A percentile compares a stretch with the other conserved stretches of the same genome.
These are phyloP conservation scores for Neolentinus lepideus DNA, from an alignment of 1,284 basidiomycete genomes.

Conservation along the genomic window DNA sequence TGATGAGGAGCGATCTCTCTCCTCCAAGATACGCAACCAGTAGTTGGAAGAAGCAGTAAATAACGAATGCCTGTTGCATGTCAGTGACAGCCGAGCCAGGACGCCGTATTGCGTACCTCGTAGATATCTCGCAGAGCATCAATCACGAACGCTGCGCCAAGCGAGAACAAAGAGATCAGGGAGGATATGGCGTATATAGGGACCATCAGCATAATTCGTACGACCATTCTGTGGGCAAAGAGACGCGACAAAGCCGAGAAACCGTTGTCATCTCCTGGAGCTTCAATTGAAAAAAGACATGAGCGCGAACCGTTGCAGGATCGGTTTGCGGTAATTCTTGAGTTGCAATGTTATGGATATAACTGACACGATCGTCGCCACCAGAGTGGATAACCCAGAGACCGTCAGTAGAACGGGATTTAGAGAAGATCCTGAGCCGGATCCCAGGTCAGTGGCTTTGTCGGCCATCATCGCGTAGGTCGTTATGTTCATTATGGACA, in stretches of 20 bases:
- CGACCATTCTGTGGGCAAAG: slow-evolving; percentile 64
- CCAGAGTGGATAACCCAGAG: slow-evolving; percentile 53
- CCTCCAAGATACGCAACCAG: slow-evolving; percentile 87
- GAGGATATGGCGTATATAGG: slow-evolving; percentile 90
- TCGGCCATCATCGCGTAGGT: not conserved
- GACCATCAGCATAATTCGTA: slow-evolving; percentile 97
- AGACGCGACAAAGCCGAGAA: not conserved
- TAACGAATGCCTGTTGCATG: slow-evolving; percentile 78
- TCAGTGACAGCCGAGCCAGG: not conserved
- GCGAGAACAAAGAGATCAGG: slow-evolving; percentile 88
- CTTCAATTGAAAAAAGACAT: not conserved
- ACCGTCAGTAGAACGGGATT: slow-evolving; percentile 48
- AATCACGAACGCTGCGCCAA: slow-evolving; percentile 95
- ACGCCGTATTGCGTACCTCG: slow-evolving; percentile 53
- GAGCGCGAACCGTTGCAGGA: slow-evolving; percentile 61
- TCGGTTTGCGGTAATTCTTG: slow-evolving; percentile 84
- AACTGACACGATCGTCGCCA: slow-evolving; percentile 75
- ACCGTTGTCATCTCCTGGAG: not conserved
- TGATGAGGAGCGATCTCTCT: slow-evolving; percentile 86
- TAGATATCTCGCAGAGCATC: slow-evolving; percentile 94
- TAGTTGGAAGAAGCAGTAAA: slow-evolving; percentile 87
- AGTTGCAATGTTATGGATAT: slow-evolving; percentile 86
- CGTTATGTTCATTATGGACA: not conserved
- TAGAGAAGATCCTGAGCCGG: slow-evolving; percentile 39
- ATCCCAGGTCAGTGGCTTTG: slow-evolving; percentile 7